A percentile compares a stretch with the other conserved stretches of the same genome.
These are phyloP conservation scores for Podaxis sp. DNA, from an alignment of 768 basidiomycete genomes.

Conservation along the genomic window DNA sequence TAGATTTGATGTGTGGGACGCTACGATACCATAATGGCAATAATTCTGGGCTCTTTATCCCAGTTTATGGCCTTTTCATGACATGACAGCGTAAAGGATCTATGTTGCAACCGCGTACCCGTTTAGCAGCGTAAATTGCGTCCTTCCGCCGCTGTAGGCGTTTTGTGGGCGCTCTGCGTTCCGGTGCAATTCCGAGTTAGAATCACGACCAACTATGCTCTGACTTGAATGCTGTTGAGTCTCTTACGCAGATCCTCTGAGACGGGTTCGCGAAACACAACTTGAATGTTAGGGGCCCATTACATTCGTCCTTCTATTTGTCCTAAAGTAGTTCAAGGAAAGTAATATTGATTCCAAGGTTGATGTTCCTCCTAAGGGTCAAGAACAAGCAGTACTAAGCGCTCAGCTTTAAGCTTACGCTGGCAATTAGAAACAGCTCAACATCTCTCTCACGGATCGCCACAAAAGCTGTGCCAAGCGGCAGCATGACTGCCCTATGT, in stretches of 20 bases:
- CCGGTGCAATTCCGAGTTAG: neutral
- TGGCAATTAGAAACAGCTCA: too few species aligned
- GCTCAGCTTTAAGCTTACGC: too few species aligned
- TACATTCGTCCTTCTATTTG: too few species aligned
- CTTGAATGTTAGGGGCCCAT: neutral
- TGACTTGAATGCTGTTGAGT: neutral
- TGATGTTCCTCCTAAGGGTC: too few species aligned
- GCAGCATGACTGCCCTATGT: too few species aligned
- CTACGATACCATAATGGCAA: slow-evolving; percentile 11
- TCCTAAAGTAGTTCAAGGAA: too few species aligned
- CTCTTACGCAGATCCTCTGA: neutral
- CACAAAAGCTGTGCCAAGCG: too few species aligned
- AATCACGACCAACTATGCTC: neutral
- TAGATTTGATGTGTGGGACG: slow-evolving; percentile 1
- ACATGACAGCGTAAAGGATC: neutral
- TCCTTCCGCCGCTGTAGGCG: neutral
- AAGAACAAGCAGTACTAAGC: too few species aligned
- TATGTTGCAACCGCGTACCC: neutral
- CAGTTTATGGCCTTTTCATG: neutral
- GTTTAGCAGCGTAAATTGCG: neutral
- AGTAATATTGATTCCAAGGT: too few species aligned
- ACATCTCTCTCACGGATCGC: too few species aligned
- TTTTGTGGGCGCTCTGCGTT: neutral
- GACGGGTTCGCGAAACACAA: neutral
- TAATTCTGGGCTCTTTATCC: neutral